phyloP scores from a whole-genome alignment of 2,329 filamentous ascomycete genomes.

The Aspergillus sp. region DNA sequence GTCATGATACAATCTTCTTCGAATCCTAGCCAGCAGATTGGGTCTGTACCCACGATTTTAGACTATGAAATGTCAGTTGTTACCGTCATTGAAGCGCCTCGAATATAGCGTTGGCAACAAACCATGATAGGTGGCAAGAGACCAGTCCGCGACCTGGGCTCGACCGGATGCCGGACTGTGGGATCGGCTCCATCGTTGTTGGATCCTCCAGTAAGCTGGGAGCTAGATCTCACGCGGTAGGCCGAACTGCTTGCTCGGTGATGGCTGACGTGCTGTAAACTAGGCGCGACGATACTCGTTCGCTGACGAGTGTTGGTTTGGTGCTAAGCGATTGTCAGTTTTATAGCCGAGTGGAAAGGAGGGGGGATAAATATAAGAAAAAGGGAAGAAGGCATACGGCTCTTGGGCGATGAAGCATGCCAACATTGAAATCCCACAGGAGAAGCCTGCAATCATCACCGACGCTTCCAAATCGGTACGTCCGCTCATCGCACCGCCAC shows the following conservation, averaged over 20 bases:
- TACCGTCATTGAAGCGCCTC: constrained; percentile 1
- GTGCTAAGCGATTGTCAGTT: constrained; percentile 14
- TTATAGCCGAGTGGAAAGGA: no score
- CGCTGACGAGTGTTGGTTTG: constrained; percentile 32
- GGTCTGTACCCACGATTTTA: constrained; percentile 77
- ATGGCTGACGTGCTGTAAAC: constrained; percentile 40
- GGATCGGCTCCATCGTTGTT: constrained; percentile 44
- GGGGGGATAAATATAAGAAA: background rate
- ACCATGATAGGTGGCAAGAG: constrained; percentile 87
- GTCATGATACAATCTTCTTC: constrained; percentile 89
- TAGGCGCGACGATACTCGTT: constrained; percentile 25
- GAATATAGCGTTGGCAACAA: constrained; percentile 21
- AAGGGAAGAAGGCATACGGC: constrained; percentile 49
- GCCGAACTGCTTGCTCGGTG: constrained; percentile 54
- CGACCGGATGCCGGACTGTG: constrained; percentile 67
- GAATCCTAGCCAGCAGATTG: constrained; percentile 84
- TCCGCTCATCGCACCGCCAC: constrained; percentile 92
- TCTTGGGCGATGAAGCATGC: constrained; percentile 89
- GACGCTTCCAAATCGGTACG: constrained; percentile 91
- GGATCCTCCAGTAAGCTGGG: constrained; percentile 48
- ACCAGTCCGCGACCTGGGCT: constrained; percentile 73
- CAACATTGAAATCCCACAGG: constrained; percentile 95
- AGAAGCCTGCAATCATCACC: constrained; percentile 86
- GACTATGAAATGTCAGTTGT: constrained; percentile 43
- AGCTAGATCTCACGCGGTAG: constrained; percentile 62